These are phyloP conservation scores for Sphaerulina populicola DNA, from an alignment of 2,329 filamentous ascomycete genomes.

Conservation along the genomic window DNA sequence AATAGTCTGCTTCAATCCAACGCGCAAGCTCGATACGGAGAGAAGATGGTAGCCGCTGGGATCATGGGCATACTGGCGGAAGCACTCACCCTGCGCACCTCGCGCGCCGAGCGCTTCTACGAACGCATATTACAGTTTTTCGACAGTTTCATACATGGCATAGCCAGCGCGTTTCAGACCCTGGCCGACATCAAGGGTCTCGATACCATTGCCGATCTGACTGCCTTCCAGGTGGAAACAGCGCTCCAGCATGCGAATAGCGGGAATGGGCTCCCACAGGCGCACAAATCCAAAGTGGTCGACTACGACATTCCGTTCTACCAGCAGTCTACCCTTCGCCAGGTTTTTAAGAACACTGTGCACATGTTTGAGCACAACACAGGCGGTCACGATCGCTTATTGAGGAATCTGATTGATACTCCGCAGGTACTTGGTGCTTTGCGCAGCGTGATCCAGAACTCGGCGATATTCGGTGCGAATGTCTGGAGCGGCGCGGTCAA, in stretches of 20 bases:
- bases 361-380: constrained; percentile 81
- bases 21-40: constrained; percentile 52
- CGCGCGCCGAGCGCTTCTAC: constrained; percentile 73
- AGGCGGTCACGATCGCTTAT: constrained; percentile 77
- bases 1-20: constrained; percentile 61
- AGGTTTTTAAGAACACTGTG: constrained; percentile 90
- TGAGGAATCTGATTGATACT: constrained; percentile 91
- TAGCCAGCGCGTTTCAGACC: constrained; percentile 73
- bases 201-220: constrained; percentile 80
- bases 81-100: constrained; percentile 72
- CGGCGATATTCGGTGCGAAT: constrained; percentile 73
- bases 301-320: constrained; percentile 93
- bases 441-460: constrained; percentile 71
- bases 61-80: constrained; percentile 86
- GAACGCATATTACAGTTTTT: constrained; percentile 78
- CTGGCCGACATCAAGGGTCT: constrained; percentile 77
- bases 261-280: constrained; percentile 61
- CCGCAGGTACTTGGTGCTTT: constrained; percentile 72
- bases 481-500: constrained; percentile 94
- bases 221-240: constrained; percentile 66
- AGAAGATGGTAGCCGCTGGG: constrained; percentile 79
- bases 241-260: constrained; percentile 58
- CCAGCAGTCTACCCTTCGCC: constrained; percentile 86
- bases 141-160: constrained; percentile 71
- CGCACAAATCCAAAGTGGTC: constrained; percentile 70